These are phyloP conservation scores for Petunia secreta DNA, from an alignment of 257 asterid genomes.

Conservation along the genomic window DNA sequence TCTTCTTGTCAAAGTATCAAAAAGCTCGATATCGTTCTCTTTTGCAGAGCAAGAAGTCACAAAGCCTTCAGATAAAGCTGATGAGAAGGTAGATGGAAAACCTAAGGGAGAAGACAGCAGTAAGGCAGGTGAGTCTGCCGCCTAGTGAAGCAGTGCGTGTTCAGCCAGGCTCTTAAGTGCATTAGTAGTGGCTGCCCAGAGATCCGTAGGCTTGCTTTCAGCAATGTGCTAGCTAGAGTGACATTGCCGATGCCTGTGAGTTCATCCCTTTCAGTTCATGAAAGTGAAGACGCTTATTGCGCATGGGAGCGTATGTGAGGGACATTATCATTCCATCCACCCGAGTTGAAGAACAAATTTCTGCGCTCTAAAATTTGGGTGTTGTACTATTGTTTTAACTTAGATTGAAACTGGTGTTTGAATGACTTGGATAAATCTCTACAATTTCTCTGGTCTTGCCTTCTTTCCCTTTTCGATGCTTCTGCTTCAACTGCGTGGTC, in stretches of 20 bases:
- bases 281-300: background rate
- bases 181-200: conserved; percentile 1
- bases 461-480: background rate
- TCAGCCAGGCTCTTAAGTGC: conserved; percentile 42
- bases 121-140: conserved; percentile 33
- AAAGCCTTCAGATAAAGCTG: conserved; percentile 46
- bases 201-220: conserved; percentile 28
- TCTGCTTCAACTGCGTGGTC: background rate
- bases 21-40: background rate
- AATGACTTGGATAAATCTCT: conserved; percentile 2
- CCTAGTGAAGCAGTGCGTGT: conserved; percentile 47
- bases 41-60: conserved; percentile 43
- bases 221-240: conserved; percentile 24
- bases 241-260: background rate
- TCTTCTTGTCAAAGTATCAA: background rate
- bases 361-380: background rate
- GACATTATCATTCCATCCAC: conserved; percentile 20
- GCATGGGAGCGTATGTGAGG: background rate
- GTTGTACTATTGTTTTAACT: conserved; percentile 4
- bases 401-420: background rate
- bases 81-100: conserved; percentile 35
- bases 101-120: conserved; percentile 30
- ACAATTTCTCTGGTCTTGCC: background rate
- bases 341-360: conserved; percentile 10
- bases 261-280: conserved; percentile 15